Base-by-base conservation (phyloP, 768 basidiomycete genomes). In the Tremella fuciformis region DNA sequence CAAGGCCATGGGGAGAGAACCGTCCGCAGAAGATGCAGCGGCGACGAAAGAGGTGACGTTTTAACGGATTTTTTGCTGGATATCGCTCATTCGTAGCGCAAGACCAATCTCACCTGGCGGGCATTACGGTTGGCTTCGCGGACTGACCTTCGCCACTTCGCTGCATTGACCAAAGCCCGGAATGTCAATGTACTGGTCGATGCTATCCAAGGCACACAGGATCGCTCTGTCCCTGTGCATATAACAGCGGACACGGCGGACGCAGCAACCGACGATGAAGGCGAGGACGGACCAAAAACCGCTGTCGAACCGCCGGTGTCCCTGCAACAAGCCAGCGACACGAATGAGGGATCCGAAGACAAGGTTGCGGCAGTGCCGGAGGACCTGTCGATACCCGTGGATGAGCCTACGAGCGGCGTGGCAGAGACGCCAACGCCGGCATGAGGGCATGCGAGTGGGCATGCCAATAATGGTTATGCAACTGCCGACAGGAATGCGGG, bases 81-180 rank as follows among this genome's bases (percentile, higher is more conserved):
- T 19, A 39, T 8, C 16, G 19, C 38, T 46, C 29, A 49, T 18
- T 6, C 21, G 19, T 50, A 66, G 65, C 55, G 58, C 34, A 62
- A 64, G 47, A 62, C 62, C 34, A 63, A 58, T 41, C 54, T 64
- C 13, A 63, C 64, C 13, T 71, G 69, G 69, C 62, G 69, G 50
- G 66, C 57, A 7, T 39, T 68, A 8, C 59, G 69, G 21, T 26
- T 63, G 37, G 59, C 66, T 1, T 56, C 64, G 2, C 66, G 63
- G n/a, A 56, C 60, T 21, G 53, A 66, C 25, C 34, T 71, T 3
- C 52, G 60, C 8, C 62, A 53, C 39, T 71, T 71, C 53, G 34
- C 22, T 8, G 48, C 62, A 3, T 50, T 65, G 13, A 58, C 50
- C 1, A 41, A 56, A 15, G 60, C 60, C 29, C 53, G 69, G 15